Percentiles rank a stretch among this genome's conserved stretches.
These are phyloP conservation scores for Tolypocladium album DNA, from an alignment of 2,329 filamentous ascomycete species.

Conservation along the genomic window DNA sequence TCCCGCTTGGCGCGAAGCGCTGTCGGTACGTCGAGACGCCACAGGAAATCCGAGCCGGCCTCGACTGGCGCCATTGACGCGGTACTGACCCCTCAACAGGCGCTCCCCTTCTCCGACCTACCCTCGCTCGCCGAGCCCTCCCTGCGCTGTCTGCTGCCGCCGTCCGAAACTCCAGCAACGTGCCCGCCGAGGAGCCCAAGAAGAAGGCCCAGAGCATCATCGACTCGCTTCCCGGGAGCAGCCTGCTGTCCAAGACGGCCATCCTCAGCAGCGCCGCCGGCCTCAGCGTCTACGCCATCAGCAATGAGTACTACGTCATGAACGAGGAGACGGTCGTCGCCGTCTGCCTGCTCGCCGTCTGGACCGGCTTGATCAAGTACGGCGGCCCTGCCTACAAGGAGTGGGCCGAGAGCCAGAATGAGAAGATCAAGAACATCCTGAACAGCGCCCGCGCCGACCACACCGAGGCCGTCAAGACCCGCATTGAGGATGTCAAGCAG, in stretches of 20 bases:
- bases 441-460: slow-evolving; percentile 92
- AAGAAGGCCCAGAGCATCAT: slow-evolving; percentile 94
- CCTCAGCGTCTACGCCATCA: slow-evolving; percentile 87
- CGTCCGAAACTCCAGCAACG: slow-evolving; percentile 61
- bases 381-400: slow-evolving; percentile 84
- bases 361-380: slow-evolving; percentile 85
- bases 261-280: slow-evolving; percentile 90
- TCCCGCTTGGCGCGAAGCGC: slow-evolving; percentile 94
- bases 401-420: slow-evolving; percentile 81
- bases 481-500: slow-evolving; percentile 91
- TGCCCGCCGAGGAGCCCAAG: slow-evolving; percentile 82
- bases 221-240: slow-evolving; percentile 86
- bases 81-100: slow-evolving; percentile 39
- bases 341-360: slow-evolving; percentile 86
- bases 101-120: slow-evolving; percentile 82
- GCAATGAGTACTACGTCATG: slow-evolving; percentile 99
- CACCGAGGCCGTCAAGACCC: slow-evolving; percentile 86
- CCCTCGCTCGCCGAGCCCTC: slow-evolving; percentile 62
- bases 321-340: slow-evolving; percentile 98
- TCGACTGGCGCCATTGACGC: slow-evolving; percentile 17
- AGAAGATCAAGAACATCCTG: slow-evolving; percentile 90
- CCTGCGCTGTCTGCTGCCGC: slow-evolving; percentile 63
- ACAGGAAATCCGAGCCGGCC: slow-evolving; percentile 6
- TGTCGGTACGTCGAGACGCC: slow-evolving; percentile 58
- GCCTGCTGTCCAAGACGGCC: slow-evolving; percentile 87